Evolutionary conservation across 805 yeast species (phyloP).

Genomic region (Wickerhamiella siamensis): DNA sequence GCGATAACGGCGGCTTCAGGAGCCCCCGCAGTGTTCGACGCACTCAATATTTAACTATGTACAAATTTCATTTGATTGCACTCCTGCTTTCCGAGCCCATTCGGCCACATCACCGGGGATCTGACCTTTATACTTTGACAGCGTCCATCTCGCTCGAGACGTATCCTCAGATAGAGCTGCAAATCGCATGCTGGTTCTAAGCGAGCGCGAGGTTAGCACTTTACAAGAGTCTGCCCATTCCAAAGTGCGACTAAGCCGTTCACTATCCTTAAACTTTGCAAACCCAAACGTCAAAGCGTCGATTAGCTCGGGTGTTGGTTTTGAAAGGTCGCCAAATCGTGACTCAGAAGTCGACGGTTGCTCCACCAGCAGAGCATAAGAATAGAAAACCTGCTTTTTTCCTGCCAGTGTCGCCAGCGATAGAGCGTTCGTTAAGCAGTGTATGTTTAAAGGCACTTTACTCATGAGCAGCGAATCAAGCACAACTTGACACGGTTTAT

Average conservation of each 20-base stretch:
- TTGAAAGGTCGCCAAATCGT: background rate
- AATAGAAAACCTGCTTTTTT: constrained; percentile 3
- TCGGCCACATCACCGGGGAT: too few species aligned
- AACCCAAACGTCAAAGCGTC: constrained; percentile 4
- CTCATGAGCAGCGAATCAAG: constrained; percentile 19
- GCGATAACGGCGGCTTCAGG: constrained; percentile 35
- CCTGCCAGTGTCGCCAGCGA: constrained; percentile 9
- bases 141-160: constrained; percentile 5
- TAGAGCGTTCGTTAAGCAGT: constrained; percentile 10
- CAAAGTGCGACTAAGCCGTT: constrained; percentile 3
- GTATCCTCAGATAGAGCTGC: constrained; percentile 2
- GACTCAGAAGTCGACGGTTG: background rate
- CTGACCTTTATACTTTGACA: too few species aligned
- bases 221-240: constrained; percentile 2
- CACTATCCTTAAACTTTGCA: background rate
- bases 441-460: constrained; percentile 10
- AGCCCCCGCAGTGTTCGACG: constrained; percentile 6
- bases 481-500: constrained; percentile 17
- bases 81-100: too few species aligned
- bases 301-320: background rate
- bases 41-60: constrained; percentile 5
- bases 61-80: too few species aligned
- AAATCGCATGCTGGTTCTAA: background rate
- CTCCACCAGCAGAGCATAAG: constrained; percentile 2
- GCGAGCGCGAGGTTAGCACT: background rate